Conservation (phyloP, 1,284 basidiomycete species). For the Meira miltonrushii region DNA sequence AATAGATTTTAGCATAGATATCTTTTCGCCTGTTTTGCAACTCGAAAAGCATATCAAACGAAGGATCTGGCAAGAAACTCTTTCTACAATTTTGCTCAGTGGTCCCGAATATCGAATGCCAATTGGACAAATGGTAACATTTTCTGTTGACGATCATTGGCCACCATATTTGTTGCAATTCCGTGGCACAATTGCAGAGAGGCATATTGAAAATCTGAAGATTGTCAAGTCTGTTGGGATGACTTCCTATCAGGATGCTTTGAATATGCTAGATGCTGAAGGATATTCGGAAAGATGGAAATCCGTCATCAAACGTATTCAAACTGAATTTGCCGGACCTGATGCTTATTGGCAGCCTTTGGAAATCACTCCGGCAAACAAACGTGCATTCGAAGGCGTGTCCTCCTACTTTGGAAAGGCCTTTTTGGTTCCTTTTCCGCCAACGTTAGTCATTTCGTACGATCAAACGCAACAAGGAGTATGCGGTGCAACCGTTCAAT, state of each 20-base stretch:
- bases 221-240: conserved; percentile 54
- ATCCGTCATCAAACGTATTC: conserved; percentile 29
- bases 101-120: conserved; percentile 64
- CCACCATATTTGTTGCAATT: conserved; percentile 71
- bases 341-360: conserved; percentile 37
- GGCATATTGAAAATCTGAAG: conserved; percentile 75
- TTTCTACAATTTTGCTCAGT: conserved; percentile 66
- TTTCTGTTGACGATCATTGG: conserved; percentile 62
- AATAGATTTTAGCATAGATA: conserved; percentile 73
- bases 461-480: conserved; percentile 58
- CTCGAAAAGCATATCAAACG: conserved; percentile 64
- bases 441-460: conserved; percentile 64
- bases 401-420: conserved; percentile 57
- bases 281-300: conserved; percentile 16
- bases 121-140: conserved; percentile 61
- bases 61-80: conserved; percentile 76
- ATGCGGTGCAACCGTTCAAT: conserved; percentile 54
- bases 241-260: conserved; percentile 18
- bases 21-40: conserved; percentile 72
- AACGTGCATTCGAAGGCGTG: conserved; percentile 33
- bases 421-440: conserved; percentile 74
- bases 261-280: conserved; percentile 21
- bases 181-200: conserved; percentile 64
- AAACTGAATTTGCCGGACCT: conserved; percentile 37
- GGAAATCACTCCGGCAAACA: not conserved